Base-by-base conservation (phyloP, 257 asterid genomes). In the Scutellaria minor region DNA sequence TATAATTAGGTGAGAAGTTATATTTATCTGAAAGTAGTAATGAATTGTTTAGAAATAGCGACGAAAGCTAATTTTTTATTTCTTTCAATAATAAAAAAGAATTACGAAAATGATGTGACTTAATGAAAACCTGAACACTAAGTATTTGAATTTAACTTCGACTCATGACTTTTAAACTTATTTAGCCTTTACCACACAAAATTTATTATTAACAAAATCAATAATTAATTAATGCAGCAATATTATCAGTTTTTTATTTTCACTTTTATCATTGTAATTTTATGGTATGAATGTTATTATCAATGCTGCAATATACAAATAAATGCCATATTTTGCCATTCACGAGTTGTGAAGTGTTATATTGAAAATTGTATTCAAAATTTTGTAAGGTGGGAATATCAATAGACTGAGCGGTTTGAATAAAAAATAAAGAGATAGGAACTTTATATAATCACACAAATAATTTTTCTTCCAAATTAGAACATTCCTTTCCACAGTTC, bases 261-360 rank as follows among this genome's bases (percentile, higher is more conserved):
- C 2, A 24, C 15, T 64, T 10, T 9, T 18, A 11, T n/a, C 12
- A 27, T 63, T 22, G 5, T 9, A 14, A 1, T 5, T n/a, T 45
- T 11, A 3, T 46, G 75, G 14, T 13, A 58, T 31, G 14, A 35
- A 18, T 18, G 31, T 50, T 15, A 47, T 50, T 35, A 18, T 50
- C 51, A 61, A 50, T 72, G 69, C 44, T 48, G 44, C 4, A 40
- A 50, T 15, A 51, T 12, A 64, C 9, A 58, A 9, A 35, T 51
- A 63, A 52, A 54, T 64, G 77, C 66, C 65, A 41, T 13, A 53
- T 73, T 63, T 53, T 41, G 65, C 7, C 9, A 41, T 41, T 62
- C 77, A 72, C 77, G 71, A 72, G 77, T n/a, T 22, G 40, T 42
- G 66, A 54, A 64, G 50, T 42, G 18, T 42, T 4, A 53, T 22